phyloP scores from a whole-genome alignment of 768 basidiomycete genomes.

The Baorangia bicolor region DNA sequence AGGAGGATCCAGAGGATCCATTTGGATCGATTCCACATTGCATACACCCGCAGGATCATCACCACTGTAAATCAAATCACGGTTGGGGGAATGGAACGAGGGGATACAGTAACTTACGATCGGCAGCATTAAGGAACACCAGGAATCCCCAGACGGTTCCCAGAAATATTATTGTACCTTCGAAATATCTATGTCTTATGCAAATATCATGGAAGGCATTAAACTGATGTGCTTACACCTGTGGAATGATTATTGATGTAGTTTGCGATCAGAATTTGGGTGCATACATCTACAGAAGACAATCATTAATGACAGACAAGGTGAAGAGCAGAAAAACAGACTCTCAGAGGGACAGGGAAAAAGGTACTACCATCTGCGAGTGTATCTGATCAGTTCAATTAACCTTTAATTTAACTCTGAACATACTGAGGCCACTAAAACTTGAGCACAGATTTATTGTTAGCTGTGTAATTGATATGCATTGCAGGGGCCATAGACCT shows the following conservation, averaged over 20 bases:
- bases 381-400: neutral
- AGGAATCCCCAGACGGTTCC: neutral
- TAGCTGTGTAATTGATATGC: neutral
- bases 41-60: too few relatives aligned
- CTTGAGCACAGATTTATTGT: neutral
- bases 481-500: neutral
- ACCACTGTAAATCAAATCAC: neutral
- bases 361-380: neutral
- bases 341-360: neutral
- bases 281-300: neutral
- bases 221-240: slow-evolving; percentile 2
- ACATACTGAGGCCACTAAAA: neutral
- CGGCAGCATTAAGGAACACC: neutral
- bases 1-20: too few relatives aligned
- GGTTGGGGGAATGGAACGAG: neutral
- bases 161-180: neutral
- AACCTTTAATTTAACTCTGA: neutral
- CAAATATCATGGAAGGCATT: neutral
- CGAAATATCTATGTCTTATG: neutral
- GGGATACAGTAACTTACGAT: neutral
- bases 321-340: neutral
- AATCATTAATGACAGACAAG: neutral
- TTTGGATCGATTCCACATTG: too few relatives aligned
- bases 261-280: neutral
- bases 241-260: neutral